Evolutionary conservation across 2,329 filamentous ascomycete genomes (phyloP), one percentile per base, ranked within the genome.

Genomic region (Neobulgaria alba): DNA sequence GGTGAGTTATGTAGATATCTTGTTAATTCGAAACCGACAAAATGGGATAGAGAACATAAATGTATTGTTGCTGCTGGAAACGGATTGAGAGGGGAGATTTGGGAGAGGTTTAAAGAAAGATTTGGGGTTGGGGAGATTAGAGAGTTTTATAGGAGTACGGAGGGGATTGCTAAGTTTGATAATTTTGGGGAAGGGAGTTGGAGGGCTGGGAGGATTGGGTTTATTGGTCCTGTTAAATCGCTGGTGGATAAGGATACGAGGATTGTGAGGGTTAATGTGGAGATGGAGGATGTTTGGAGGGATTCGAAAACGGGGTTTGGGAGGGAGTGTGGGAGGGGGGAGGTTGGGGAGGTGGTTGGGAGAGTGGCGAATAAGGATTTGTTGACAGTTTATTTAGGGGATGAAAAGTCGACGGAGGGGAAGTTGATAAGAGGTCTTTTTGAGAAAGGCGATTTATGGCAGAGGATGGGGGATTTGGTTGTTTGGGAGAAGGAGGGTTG

Each of bases 101-200:
- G 80, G 80, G 61, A 53, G 23, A 60, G 69, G 16, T 85, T 85
- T 59, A 63, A 72, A 30, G 72, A 80, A 35, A 69, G 79, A 10
- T 83, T 82, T 56, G 72, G 71, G 38, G 72, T 84, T 49, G 61
- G 68, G 10, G 69, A 73, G 19, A 74, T 89, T 2, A 67, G 66
- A 45, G 84, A 89, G 59, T 87, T 89, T 63, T 89, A 86, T 68
- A 84, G 82, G 58, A 83, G 79, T 43, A 85, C 80, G 1, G 84
- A 89, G 60, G 81, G 82, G 20, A 69, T 85, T 36, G 72, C 88
- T 52, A 60, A 61, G 0, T 63, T 87, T 8, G 60, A 77, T 41
- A 84, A 83, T 53, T 59, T 69, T 16, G 73, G 72, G 39, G 65
- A 69, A 38, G 74, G 82, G 1, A 75, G 79, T 17, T 87, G 77